Evolutionary conservation across 345 rosid genomes (phyloP).

Genomic region (Ceriops decandra): DNA sequence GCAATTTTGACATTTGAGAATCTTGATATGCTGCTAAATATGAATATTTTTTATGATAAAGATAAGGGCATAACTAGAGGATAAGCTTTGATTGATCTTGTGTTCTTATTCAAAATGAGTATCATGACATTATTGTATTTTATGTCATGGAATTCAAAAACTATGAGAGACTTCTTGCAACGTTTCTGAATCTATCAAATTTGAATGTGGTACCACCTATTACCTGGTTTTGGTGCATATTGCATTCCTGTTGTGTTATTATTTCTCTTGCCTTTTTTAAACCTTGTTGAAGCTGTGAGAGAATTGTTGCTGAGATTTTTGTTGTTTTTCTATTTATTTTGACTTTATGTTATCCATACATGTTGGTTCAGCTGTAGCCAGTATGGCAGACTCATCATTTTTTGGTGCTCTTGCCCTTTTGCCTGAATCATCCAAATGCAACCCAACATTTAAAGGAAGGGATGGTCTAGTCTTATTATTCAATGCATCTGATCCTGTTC

Average conservation of each 20-base stretch:
- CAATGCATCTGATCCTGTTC: conserved; percentile 58
- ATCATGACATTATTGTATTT: too few relatives aligned
- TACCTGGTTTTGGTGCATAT: too few relatives aligned
- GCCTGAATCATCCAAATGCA: conserved; percentile 37
- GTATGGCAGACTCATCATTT: conserved; percentile 39
- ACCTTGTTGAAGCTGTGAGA: not conserved
- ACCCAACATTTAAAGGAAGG: conserved; percentile 39
- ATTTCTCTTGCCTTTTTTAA: not conserved
- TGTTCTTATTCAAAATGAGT: too few relatives aligned
- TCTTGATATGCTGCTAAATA: not conserved
- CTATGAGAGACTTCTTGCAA: too few relatives aligned
- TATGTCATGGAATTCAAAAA: too few relatives aligned
- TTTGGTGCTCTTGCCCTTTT: conserved; percentile 75
- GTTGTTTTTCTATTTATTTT: not conserved
- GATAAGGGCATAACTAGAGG: not conserved
- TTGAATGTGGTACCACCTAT: too few relatives aligned
- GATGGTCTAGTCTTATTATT: conserved; percentile 77
- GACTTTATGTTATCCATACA: not conserved
- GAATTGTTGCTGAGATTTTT: not conserved
- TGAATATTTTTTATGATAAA: not conserved
- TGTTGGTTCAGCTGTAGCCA: conserved; percentile 61
- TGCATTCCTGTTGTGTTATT: not conserved
- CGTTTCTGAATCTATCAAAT: not conserved
- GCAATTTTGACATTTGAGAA: not conserved
- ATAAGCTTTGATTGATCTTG: not conserved